phyloP scores from a whole-genome alignment of 306 rosid species.

The Calophaca sinica region DNA sequence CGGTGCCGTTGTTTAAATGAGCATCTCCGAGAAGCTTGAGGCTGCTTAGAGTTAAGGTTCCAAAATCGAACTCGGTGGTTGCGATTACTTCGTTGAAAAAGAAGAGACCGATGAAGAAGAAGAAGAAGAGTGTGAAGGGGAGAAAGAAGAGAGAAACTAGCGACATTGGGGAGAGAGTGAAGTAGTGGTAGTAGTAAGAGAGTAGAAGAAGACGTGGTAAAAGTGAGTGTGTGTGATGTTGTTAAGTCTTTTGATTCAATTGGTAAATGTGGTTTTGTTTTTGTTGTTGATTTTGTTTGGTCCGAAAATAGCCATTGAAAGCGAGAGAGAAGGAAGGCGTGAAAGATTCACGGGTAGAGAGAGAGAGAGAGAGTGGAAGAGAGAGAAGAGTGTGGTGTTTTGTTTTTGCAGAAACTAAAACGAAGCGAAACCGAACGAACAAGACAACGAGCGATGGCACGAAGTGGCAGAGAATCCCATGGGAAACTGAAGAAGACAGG shows the following conservation, averaged over 20 bases:
- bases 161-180: conserved; percentile 56
- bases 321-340: conserved; percentile 16
- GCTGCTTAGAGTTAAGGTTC: conserved; percentile 68
- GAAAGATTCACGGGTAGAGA: conserved; percentile 47
- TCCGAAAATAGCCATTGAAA: not conserved
- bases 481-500: conserved; percentile 61
- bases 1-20: conserved; percentile 83
- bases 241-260: not conserved
- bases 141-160: conserved; percentile 7
- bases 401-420: conserved; percentile 9
- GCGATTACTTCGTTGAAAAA: conserved; percentile 31
- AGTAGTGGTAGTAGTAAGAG: conserved; percentile 12
- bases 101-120: not conserved
- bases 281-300: not conserved
- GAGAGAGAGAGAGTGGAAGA: conserved; percentile 36
- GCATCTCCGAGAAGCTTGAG: conserved; percentile 94
- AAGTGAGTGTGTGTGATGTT: not conserved
- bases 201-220: not conserved
- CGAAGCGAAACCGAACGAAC: not conserved
- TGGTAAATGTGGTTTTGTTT: conserved; percentile 18
- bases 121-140: not conserved
- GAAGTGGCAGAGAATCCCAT: conserved; percentile 68
- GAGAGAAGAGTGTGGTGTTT: not conserved
- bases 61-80: conserved; percentile 80
- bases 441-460: conserved; percentile 54